Conservation (phyloP, 2,329 filamentous ascomycete species). For the Aspergillus carbonarius region DNA sequence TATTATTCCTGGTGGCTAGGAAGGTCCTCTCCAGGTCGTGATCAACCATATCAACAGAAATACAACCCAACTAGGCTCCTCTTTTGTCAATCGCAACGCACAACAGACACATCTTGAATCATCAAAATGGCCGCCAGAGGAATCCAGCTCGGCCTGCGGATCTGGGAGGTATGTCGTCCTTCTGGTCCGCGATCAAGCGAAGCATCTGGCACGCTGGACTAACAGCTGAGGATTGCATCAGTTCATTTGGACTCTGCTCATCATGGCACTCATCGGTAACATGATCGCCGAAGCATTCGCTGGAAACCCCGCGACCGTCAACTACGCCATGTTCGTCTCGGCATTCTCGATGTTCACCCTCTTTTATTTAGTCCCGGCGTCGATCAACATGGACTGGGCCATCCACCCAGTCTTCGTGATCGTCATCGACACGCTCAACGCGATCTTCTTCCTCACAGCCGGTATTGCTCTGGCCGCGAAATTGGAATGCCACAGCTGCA, state of each 20-base stretch:
- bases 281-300: slow-evolving; percentile 56
- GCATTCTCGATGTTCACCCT: slow-evolving; percentile 50
- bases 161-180: slow-evolving; percentile 30
- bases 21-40: neutral
- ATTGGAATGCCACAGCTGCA: slow-evolving; percentile 47
- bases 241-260: slow-evolving; percentile 60
- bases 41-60: neutral
- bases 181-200: neutral
- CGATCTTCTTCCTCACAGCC: slow-evolving; percentile 49
- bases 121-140: slow-evolving; percentile 27
- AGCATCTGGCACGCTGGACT: neutral
- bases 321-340: slow-evolving; percentile 52
- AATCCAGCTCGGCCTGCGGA: slow-evolving; percentile 32
- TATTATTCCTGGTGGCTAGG: neutral
- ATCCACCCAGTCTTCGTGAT: slow-evolving; percentile 46
- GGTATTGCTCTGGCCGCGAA: slow-evolving; percentile 51
- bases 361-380: slow-evolving; percentile 48
- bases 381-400: slow-evolving; percentile 41
- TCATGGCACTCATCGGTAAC: slow-evolving; percentile 63
- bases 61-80: neutral
- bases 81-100: neutral
- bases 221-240: slow-evolving; percentile 29
- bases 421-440: slow-evolving; percentile 48
- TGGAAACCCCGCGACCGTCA: slow-evolving; percentile 59
- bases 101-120: slow-evolving; percentile 5